Evolutionary conservation across 768 basidiomycete species (phyloP).

Genomic region (Agaricus subrufescens): DNA sequence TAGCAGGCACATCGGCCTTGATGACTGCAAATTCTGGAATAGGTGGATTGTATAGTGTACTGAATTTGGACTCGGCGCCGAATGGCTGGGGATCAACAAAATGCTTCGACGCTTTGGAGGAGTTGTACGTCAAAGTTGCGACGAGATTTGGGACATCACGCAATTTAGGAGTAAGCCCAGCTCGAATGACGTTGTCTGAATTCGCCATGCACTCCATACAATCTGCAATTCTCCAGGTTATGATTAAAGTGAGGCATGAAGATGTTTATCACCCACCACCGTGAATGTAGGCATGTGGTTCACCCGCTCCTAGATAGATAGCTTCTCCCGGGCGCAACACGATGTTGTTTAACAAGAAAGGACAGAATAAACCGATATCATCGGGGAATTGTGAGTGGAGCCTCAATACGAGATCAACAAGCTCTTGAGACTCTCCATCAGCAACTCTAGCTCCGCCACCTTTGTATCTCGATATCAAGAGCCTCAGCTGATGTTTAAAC

Average conservation of each 20-base stretch:
- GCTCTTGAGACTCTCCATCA: constrained; percentile 35
- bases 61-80: constrained; percentile 15
- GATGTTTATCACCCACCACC: constrained; percentile 57
- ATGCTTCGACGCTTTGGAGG: constrained; percentile 66
- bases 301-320: constrained; percentile 92
- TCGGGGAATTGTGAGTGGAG: constrained; percentile 77
- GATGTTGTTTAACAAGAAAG: constrained; percentile 86
- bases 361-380: constrained; percentile 92
- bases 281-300: constrained; percentile 93
- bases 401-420: constrained; percentile 58
- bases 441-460: constrained; percentile 25
- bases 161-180: constrained; percentile 94
- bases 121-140: constrained; percentile 78
- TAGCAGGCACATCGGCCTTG: constrained; percentile 43
- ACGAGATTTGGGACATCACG: constrained; percentile 92
- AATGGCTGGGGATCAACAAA: constrained; percentile 59
- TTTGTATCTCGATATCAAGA: constrained; percentile 62
- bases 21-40: constrained; percentile 92
- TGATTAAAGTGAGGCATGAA: background rate
- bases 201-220: constrained; percentile 99
- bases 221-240: constrained; percentile 42
- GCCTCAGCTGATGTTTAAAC: constrained; percentile 50
- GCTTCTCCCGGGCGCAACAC: constrained; percentile 78
- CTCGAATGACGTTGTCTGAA: constrained; percentile 97
- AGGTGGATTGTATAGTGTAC: constrained; percentile 80